phyloP scores from a whole-genome alignment of 345 rosid genomes.

The thale cress (Arabidopsis thaliana) region TAIR10.1 NC_003070.9:5769501-5770000 shows the following conservation, averaged over 20 bases:
- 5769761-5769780: conserved; percentile 90
- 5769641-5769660: conserved; percentile 20
- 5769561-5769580: conserved; percentile 54
- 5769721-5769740: conserved; percentile 95
- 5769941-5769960: not conserved
- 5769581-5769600: conserved; percentile 48
- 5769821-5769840: conserved; percentile 77
- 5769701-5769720: conserved; percentile 99
- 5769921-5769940: not conserved
- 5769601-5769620: not conserved
- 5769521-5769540: conserved; percentile 88
- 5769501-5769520: conserved; percentile 81
- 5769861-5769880: conserved; percentile 83
- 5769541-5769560: conserved; percentile 58
- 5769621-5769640: conserved; percentile 12
- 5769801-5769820: conserved; percentile 69
- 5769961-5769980: conserved; percentile 3
- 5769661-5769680: conserved; percentile 33
- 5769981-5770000: conserved; percentile 73
- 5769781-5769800: conserved; percentile 76
- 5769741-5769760: conserved; percentile 86
- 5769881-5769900: conserved; percentile 98
- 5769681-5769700: conserved; percentile 95
- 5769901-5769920: conserved; percentile 24
- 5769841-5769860: conserved; percentile 86